Conservation (phyloP, 2,329 filamentous ascomycete genomes). For the Rutstroemia sp. region DNA sequence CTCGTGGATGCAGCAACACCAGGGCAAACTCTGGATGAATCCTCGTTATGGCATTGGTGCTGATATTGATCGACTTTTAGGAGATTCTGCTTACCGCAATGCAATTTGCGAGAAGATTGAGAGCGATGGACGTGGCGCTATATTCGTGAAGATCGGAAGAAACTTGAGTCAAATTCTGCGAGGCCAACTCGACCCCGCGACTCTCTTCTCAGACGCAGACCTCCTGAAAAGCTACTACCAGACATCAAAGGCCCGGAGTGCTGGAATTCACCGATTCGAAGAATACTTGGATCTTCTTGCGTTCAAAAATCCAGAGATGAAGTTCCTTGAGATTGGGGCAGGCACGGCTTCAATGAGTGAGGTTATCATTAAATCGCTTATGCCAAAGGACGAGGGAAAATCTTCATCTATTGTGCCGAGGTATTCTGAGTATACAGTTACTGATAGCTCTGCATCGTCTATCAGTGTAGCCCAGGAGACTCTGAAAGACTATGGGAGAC, state of each 20-base stretch:
- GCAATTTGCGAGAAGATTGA: not conserved
- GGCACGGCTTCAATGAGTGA: slow-evolving; percentile 15
- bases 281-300: slow-evolving; percentile 5
- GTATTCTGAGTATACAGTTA: not conserved
- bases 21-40: not conserved
- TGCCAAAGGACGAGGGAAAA: not conserved
- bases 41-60: not conserved
- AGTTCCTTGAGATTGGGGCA: slow-evolving; percentile 22
- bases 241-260: not conserved
- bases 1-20: not conserved
- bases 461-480: not conserved
- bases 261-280: slow-evolving; percentile 3
- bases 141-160: slow-evolving; percentile 8
- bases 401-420: not conserved
- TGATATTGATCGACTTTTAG: not conserved
- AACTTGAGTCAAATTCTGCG: slow-evolving; percentile 10
- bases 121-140: not conserved
- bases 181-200: slow-evolving; percentile 9
- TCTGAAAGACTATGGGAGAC: not conserved
- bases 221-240: slow-evolving; percentile 13
- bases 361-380: slow-evolving; percentile 1
- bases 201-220: slow-evolving; percentile 13
- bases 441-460: not conserved
- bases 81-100: not conserved
- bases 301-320: slow-evolving; percentile 18